Evolutionary conservation across 2,329 filamentous ascomycete genomes (phyloP).

Genomic region (Zarea fungicola): DNA sequence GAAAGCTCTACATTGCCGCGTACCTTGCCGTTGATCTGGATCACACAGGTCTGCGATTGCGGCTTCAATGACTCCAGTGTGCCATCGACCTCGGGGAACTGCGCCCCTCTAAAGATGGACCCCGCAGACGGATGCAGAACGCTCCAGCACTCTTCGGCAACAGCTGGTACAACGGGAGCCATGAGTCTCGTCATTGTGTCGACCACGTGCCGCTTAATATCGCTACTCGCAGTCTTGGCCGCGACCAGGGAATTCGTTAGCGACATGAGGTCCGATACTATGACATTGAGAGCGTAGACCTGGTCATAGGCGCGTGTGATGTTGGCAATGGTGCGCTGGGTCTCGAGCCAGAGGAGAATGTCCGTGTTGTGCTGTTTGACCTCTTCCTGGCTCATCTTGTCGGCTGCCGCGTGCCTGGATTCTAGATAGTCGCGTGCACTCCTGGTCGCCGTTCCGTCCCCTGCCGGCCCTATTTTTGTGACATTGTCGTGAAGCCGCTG

Average conservation of each 20-base stretch:
- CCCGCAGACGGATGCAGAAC: slow-evolving; percentile 38
- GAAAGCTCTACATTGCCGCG: slow-evolving; percentile 63
- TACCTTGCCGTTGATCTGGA: slow-evolving; percentile 78
- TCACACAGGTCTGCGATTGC: slow-evolving; percentile 52
- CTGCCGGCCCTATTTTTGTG: slow-evolving; percentile 16
- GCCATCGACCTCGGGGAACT: slow-evolving; percentile 56
- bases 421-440: slow-evolving; percentile 33
- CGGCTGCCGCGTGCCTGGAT: slow-evolving; percentile 25
- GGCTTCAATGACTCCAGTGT: slow-evolving; percentile 45
- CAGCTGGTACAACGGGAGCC: slow-evolving; percentile 73
- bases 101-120: slow-evolving; percentile 40
- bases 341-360: slow-evolving; percentile 54
- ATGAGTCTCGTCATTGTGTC: slow-evolving; percentile 63
- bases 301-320: slow-evolving; percentile 64
- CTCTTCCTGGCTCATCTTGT: slow-evolving; percentile 26
- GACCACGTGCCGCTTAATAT: slow-evolving; percentile 45
- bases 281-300: slow-evolving; percentile 75
- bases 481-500: slow-evolving; percentile 59
- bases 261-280: slow-evolving; percentile 76
- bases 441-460: slow-evolving; percentile 12
- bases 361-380: slow-evolving; percentile 42
- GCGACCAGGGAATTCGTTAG: slow-evolving; percentile 65
- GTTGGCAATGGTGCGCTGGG: slow-evolving; percentile 62
- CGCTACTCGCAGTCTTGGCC: slow-evolving; percentile 31
- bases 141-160: slow-evolving; percentile 77